phyloP scores from a whole-genome alignment of 495 filamentous ascomycete species.

The Immersiella caudata region DNA sequence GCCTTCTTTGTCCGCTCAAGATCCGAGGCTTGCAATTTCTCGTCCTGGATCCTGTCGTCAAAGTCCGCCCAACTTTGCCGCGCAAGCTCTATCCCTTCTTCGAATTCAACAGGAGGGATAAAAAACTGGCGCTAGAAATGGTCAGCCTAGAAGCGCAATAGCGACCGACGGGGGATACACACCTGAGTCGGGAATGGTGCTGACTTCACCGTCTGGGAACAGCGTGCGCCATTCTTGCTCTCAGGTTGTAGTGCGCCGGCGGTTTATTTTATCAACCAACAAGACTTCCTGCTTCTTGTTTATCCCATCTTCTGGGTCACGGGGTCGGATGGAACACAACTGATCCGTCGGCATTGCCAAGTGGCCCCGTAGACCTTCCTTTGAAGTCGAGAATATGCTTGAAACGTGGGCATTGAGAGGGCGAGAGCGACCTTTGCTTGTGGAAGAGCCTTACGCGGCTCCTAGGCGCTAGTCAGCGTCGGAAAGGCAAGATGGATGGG shows the following conservation, averaged over 20 bases:
- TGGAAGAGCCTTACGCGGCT: constrained; percentile 12
- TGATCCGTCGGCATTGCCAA: not conserved
- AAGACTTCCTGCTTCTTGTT: not conserved
- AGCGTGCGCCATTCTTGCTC: not conserved
- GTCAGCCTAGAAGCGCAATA: not conserved
- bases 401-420: constrained; percentile 1
- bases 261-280: not conserved
- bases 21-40: not conserved
- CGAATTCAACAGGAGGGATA: not conserved
- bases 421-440: not conserved
- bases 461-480: not conserved
- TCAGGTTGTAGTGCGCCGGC: not conserved
- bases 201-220: not conserved
- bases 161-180: not conserved
- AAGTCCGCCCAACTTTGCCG: not conserved
- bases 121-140: not conserved
- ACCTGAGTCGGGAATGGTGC: not conserved
- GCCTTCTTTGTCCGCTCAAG: not conserved
- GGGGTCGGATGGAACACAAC: not conserved
- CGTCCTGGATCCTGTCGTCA: not conserved
- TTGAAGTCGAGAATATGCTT: not conserved
- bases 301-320: not conserved
- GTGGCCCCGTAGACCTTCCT: not conserved
- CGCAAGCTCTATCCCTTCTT: not conserved
- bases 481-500: not conserved